phyloP scores from a whole-genome alignment of 345 rosid genomes.

The Kernera saxatilis region DNA sequence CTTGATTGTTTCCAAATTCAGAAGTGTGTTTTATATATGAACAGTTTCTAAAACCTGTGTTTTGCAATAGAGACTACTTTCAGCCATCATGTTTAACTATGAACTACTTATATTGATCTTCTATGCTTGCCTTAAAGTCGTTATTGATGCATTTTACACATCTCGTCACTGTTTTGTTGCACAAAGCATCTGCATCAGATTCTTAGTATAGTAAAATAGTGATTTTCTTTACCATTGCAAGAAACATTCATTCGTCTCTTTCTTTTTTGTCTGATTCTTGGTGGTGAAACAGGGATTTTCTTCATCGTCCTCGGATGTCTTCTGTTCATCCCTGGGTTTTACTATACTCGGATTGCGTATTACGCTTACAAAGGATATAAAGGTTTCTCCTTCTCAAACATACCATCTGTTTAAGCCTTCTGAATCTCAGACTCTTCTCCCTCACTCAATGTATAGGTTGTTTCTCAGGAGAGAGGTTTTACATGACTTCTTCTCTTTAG shows the following conservation, averaged over 20 bases:
- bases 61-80: too few relatives aligned
- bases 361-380: conserved; percentile 95
- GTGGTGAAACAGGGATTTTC: conserved; percentile 65
- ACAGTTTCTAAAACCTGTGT: background rate
- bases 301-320: conserved; percentile 71
- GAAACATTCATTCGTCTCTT: background rate
- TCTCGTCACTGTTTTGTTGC: background rate
- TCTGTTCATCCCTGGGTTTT: conserved; percentile 91
- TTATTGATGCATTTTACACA: background rate
- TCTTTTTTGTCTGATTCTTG: background rate
- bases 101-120: background rate
- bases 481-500: conserved; percentile 7
- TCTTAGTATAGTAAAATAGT: background rate
- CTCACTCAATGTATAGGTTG: conserved; percentile 24
- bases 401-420: conserved; percentile 58
- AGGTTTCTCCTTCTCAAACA: conserved; percentile 94
- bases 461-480: background rate
- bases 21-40: background rate
- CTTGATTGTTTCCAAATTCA: background rate
- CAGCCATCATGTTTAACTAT: too few relatives aligned
- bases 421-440: background rate
- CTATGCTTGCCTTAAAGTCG: background rate
- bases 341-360: conserved; percentile 89
- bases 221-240: background rate
- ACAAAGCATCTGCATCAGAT: conserved; percentile 6